These are phyloP conservation scores for Dactylellina cionopaga DNA, from an alignment of 2,329 filamentous ascomycete species.

Conservation along the genomic window DNA sequence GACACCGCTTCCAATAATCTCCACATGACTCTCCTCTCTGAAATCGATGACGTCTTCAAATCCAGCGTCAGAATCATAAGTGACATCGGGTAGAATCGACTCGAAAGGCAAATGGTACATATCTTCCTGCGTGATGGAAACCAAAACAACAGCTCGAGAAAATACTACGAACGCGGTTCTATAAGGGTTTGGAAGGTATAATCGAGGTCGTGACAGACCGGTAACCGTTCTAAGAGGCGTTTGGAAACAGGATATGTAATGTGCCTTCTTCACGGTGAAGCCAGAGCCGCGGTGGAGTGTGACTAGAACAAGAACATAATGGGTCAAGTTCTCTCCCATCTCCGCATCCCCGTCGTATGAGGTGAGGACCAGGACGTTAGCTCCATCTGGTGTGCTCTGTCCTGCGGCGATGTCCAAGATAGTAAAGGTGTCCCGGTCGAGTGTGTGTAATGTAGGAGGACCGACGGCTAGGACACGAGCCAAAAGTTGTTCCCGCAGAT, in stretches of 20 bases:
- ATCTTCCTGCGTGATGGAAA: conserved; percentile 74
- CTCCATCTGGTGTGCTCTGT: conserved; percentile 55
- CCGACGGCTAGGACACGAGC: conserved; percentile 56
- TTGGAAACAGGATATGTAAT: conserved; percentile 46
- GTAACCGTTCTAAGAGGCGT: conserved; percentile 15
- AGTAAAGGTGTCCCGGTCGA: conserved; percentile 68
- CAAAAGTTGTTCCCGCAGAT: conserved; percentile 73
- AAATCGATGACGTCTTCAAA: conserved; percentile 92
- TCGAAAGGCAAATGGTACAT: conserved; percentile 28
- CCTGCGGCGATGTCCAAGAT: conserved; percentile 82
- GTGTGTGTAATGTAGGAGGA: conserved; percentile 27
- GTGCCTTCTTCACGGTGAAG: conserved; percentile 37
- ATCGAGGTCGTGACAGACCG: conserved; percentile 67
- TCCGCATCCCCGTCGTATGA: conserved; percentile 58
- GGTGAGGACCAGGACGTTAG: conserved; percentile 34
- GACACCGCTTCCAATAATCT: conserved; percentile 72
- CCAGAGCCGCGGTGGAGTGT: conserved; percentile 60
- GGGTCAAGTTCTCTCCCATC: conserved; percentile 66
- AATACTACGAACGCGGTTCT: conserved; percentile 86
- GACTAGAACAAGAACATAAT: conserved; percentile 71
- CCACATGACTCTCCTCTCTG: conserved; percentile 71
- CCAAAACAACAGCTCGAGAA: conserved; percentile 78
- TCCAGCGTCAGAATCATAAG: conserved; percentile 64
- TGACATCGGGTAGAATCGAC: conserved; percentile 32
- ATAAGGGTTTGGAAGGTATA: conserved; percentile 81